phyloP scores from a whole-genome alignment of 148 eudicot genomes.

The Rheum nobile region DNA sequence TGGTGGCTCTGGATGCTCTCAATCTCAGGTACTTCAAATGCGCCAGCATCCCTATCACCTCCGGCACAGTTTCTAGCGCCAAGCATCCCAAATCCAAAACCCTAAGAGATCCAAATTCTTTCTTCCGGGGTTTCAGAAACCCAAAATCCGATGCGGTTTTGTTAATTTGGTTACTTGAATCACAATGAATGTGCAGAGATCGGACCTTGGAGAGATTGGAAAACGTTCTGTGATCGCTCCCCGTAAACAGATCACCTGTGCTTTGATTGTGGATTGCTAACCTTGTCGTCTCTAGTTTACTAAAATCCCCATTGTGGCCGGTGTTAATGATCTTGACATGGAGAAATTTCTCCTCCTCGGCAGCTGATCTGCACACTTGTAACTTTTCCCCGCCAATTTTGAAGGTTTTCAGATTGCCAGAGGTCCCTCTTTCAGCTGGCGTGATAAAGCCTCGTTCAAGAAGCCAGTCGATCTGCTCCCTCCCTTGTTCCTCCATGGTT shows the following conservation, averaged over 20 bases:
- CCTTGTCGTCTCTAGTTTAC: background rate
- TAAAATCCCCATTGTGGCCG: background rate
- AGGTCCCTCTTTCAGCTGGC: background rate
- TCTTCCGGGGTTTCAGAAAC: background rate
- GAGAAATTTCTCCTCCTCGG: background rate
- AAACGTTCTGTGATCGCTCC: background rate
- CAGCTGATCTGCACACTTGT: background rate
- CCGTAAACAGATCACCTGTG: background rate
- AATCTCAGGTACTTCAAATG: constrained; percentile 15
- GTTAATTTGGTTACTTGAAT: background rate
- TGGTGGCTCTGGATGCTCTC: constrained; percentile 4
- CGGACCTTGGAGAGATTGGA: background rate
- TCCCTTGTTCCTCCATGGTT: constrained; percentile 13
- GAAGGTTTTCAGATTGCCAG: constrained; percentile 10
- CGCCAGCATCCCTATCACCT: constrained; percentile 11
- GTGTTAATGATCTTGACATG: background rate
- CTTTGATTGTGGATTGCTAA: constrained; percentile 10
- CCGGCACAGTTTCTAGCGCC: constrained; percentile 13
- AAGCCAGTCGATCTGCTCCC: constrained; percentile 9
- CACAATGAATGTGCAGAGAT: constrained; percentile 14
- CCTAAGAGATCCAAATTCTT: background rate
- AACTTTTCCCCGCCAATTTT: background rate
- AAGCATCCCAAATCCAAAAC: constrained; percentile 15
- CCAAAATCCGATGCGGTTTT: background rate
- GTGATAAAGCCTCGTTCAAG: background rate